Evolutionary conservation across 371 early-diverging fungal genomes (phyloP), one percentile per base, ranked within the genome.

Genomic region (Mucor irregularis): DNA sequence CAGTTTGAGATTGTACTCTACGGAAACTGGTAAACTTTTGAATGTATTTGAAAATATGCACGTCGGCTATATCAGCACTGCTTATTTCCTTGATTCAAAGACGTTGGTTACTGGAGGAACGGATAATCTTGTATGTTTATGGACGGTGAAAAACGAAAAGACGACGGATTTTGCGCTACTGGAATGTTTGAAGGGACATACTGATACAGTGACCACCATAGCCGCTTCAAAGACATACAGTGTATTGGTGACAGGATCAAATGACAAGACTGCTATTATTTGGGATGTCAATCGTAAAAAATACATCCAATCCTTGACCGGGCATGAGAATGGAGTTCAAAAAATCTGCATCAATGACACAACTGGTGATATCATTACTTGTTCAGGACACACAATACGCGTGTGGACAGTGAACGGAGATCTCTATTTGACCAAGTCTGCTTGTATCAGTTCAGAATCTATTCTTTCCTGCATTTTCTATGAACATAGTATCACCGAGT

Each of bases 321-420:
- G 79, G 5, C 86, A 88, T 53, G 87, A 86, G 26, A 76, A 68
- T 39, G 70, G 80, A 3, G 80, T 89, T 7, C 74, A 83, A 6
- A 66, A 74, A 22, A 76, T 86, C 6, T 65, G 76, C 1, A 78
- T 87, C 29, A 85, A 87, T 49, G 82, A 86, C 35, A 82, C 82
- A 3, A 76, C 81, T 7, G 91, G 89, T 2, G 90, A 89, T 56
- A 90, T 91, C 53, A 76, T 82, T 0, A 83, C 88, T 2, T 87
- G 88, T 46, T 82, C 86, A 22, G 83, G 83, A 0, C 69, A 81
- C 28, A 62, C 74, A 9, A 57, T 89, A 14, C 70, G 82, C 14
- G 56, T 90, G 4, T 91, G 88, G 89, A 81, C 77, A 3, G 78
- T 91, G 30, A 91, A 91, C 65, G 91, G 91, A 6, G 87, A 86